Evolutionary conservation across 345 rosid species (phyloP), one percentile per base, ranked within the genome.

Genomic region (Durio zibethinus): DNA sequence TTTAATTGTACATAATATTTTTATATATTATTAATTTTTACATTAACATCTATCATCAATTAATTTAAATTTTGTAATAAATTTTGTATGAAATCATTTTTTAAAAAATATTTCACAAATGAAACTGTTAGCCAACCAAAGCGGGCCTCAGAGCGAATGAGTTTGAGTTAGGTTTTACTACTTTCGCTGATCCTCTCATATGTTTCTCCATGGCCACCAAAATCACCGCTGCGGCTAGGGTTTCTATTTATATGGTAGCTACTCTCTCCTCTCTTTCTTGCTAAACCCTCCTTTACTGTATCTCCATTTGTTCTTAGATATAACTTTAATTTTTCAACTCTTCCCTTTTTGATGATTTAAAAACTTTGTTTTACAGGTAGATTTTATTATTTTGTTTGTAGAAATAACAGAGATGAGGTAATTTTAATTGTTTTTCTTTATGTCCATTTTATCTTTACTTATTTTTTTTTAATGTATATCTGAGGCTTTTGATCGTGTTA

Each of bases 371-470:
- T 61, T 5, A 7, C 80, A 83, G 85, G 54, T n/a, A 15, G 31
- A 45, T 71, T 23, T 67, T 50, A 0, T 7, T 40, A 8, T 23
- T 27, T 57, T 40, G 21, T 33, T 43, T 23, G 62, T 23, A 33
- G 80, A 33, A 72, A 50, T 1, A 3, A 21, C 59, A 14, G 20
- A 25, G 64, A 83, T 83, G 87, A 85, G 87, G 87, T 85, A 35
- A 76, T 73, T 61, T 31, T 63, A 23, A 50, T 4, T 42, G 16
- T 1, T 35, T 1, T 20, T 10, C 7, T 10, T n/a, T 27, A 23
- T 23, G 6, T 7, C n/a, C 9, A 47, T 47, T 59, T 47, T 47
- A 12, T 5, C 33, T 10, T 18, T 45, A 21, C 4, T 21, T 38
- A 2, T 23, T 7, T 67, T 45, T 0, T 47, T 4, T 21, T 23